Base-by-base conservation (phyloP, 1,284 basidiomycete genomes). In the Pseudozyma flocculosa region DNA sequence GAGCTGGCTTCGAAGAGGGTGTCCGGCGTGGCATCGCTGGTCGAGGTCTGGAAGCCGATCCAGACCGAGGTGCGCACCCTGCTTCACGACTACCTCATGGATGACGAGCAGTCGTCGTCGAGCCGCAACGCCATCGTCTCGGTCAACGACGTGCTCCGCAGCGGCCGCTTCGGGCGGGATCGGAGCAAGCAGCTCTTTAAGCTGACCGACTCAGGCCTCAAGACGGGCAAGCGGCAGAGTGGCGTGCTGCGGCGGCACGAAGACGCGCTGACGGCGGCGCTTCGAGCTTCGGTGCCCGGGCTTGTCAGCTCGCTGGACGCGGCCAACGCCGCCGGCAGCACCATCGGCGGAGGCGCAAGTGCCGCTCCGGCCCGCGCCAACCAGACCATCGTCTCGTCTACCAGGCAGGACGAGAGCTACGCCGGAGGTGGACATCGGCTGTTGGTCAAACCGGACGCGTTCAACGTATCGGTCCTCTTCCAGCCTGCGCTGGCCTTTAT, bases 401-500 rank as follows among this genome's bases (percentile, higher is more conserved):
- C 52, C 4, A 34, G 43, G 17, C 23, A 26, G 5, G 59, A 61
- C 17, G 46, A 48, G 39, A 37, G 46, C 2, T 48, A 55, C 43
- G 43, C 48, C 1, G 59, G 67, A 15, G 87, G 89, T 43, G 88
- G 88, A 48, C 92, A 97, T 80, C 86, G 89, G 22, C 82, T 89
- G 19, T 83, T 98, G 26, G 88, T 96, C 57, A 86, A 86, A 57
- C 88, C 95, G 1, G 90, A 97, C 76, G 89, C 92, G 1, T 97
- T 97, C 81, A 92, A 96, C 79, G 90, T 97, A 45, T 89, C 87
- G 45, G 86, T 93, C 14, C 82, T 99, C 14, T 96, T 98, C 80
- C 90, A 91, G 66, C 94, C 95, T 0, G 94, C 92, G 8, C 80
- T 96, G 11, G 82, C 87, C 0, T 97, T 95, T 78, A 82, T 97